Evolutionary conservation across 768 basidiomycete species (phyloP), one percentile per base, ranked within the genome.

Genomic region (Leccinum obscurum): DNA sequence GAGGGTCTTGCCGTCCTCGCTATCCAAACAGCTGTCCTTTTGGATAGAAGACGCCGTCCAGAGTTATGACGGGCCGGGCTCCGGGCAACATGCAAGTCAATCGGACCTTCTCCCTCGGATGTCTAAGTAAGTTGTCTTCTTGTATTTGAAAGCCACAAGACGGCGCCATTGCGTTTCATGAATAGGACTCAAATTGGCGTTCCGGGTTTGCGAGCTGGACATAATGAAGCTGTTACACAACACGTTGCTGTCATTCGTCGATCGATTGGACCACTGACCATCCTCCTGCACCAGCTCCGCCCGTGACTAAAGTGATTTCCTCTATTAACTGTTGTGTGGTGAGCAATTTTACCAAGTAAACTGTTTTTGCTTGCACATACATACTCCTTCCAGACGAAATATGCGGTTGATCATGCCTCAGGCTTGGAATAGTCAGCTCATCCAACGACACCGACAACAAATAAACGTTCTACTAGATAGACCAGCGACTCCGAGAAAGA

Each of bases 161-260:
- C 32, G 32, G 32, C 10, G 62, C 90, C 88, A 41, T 88, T 62
- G 14, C 78, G 77, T 55, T 80, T 79, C 71, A 87, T 76, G 67
- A 81, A 88, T 6, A 76, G 70, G 7, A 91, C 86, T 72, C n/a
- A n/a, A n/a, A n/a, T 92, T 91, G 55, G 87, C 85, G 30, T 81
- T 77, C 0, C 68, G 32, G 64, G 56, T 84, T 83, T 4, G 82
- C 81, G 15, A 83, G 64, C 60, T 83, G 82, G 54, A 83, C 35
- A 83, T 79, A 28, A 28, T 28, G 10, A 82, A 56, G 1, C 81
- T 81, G 26, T 37, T 6, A 37, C 14, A 37, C 14, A 13, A 48
- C 30, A 4, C 58, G 52, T 52, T 49, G 64, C 13, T 37, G 13
- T 14, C 61, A 10, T 52, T 30, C 35, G 14, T 1, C 68, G 59